These are phyloP conservation scores for Tolypocladium inflatum DNA, from an alignment of 2,329 filamentous ascomycete species.

Conservation along the genomic window DNA sequence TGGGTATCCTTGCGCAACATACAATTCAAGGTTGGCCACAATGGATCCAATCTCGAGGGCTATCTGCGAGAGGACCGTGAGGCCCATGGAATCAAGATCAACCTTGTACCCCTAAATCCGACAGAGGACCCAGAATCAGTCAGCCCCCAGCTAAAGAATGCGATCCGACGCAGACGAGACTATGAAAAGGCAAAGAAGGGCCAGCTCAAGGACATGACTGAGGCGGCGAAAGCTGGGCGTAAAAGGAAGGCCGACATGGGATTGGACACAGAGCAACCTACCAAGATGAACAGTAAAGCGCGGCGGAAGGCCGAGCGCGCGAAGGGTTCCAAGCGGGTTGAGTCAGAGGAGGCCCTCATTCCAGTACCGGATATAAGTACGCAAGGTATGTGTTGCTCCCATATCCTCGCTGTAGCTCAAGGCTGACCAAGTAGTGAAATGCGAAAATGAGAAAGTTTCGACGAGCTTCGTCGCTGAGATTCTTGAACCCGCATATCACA, in stretches of 20 bases:
- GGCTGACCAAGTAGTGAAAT: conserved; percentile 27
- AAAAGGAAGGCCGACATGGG: conserved; percentile 26
- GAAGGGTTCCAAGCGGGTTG: conserved; percentile 4
- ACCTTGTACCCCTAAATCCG: conserved; percentile 42
- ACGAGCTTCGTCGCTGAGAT: conserved; percentile 28
- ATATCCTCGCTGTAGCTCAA: neutral
- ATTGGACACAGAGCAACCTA: conserved; percentile 12
- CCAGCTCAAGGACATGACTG: conserved; percentile 25
- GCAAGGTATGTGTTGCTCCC: conserved; percentile 13
- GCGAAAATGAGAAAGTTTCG: conserved; percentile 30
- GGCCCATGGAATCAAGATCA: conserved; percentile 35
- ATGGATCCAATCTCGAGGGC: conserved; percentile 56
- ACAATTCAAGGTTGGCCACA: conserved; percentile 50
- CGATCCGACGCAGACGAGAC: conserved; percentile 52
- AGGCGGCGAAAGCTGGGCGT: conserved; percentile 24
- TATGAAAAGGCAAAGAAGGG: conserved; percentile 46
- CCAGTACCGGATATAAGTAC: conserved; percentile 19
- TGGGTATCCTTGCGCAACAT: conserved; percentile 65
- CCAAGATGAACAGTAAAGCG: conserved; percentile 15
- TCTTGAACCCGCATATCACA: conserved; percentile 26
- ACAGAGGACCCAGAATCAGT: conserved; percentile 29
- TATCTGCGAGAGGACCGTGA: conserved; percentile 53
- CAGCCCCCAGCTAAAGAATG: conserved; percentile 41
- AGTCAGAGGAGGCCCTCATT: conserved; percentile 10
- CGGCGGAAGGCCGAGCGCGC: conserved; percentile 10